phyloP scores from a whole-genome alignment of 345 rosid genomes.

The Punica granatum region DNA sequence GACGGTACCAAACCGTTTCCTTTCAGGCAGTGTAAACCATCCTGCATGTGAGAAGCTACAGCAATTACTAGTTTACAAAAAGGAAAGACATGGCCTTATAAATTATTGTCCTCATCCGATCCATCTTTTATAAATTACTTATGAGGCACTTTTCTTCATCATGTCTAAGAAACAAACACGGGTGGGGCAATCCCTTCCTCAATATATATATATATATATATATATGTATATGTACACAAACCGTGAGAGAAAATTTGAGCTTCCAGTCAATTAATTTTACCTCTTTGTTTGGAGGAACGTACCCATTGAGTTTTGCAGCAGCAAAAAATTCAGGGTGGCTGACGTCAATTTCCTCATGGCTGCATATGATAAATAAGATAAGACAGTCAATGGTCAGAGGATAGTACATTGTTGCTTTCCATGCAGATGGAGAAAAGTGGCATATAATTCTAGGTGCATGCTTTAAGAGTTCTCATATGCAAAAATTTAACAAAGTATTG shows the following conservation, averaged over 20 bases:
- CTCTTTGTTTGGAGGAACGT: slow-evolving; percentile 86
- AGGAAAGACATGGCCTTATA: background rate
- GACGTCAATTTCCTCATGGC: slow-evolving; percentile 91
- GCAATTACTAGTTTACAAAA: background rate
- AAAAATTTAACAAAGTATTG: background rate
- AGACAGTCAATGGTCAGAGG: background rate
- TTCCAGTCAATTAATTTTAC: slow-evolving; percentile 17
- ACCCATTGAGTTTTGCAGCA: slow-evolving; percentile 85
- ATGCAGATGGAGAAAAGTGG: background rate
- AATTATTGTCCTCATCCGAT: background rate
- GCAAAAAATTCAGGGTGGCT: slow-evolving; percentile 93
- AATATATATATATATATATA: background rate
- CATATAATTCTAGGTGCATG: background rate
- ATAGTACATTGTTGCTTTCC: background rate
- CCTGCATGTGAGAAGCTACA: slow-evolving; percentile 34
- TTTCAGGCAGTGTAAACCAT: slow-evolving; percentile 86
- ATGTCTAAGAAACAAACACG: too few relatives aligned
- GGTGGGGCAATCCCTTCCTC: background rate
- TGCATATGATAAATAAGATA: slow-evolving; percentile 29
- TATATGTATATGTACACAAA: too few relatives aligned
- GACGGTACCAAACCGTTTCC: slow-evolving; percentile 70
- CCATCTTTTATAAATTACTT: too few relatives aligned
- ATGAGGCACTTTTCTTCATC: too few relatives aligned
- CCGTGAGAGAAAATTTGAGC: background rate
- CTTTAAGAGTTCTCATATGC: background rate